Conservation (phyloP, 2,329 filamentous ascomycete genomes). For the Metarhizium humberi region DNA sequence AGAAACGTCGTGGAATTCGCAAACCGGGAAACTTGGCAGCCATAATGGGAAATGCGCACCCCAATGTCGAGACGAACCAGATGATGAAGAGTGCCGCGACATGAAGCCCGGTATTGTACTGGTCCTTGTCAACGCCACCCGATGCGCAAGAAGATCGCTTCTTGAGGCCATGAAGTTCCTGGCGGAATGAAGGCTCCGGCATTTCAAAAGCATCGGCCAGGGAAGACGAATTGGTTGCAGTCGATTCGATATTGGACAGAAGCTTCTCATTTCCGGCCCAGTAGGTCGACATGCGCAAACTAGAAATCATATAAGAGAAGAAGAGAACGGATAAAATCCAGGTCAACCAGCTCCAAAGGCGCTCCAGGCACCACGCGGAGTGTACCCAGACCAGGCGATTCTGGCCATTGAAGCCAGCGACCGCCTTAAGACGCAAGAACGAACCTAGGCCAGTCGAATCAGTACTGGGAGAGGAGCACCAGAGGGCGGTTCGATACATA, state of each 20-base stretch:
- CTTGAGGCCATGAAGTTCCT: slow-evolving; percentile 6
- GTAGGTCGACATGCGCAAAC: background rate
- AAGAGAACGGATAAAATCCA: slow-evolving; percentile 34
- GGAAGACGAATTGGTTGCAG: slow-evolving; percentile 2
- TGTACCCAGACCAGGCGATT: slow-evolving; percentile 21
- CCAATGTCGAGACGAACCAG: slow-evolving; percentile 36
- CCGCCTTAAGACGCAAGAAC: slow-evolving; percentile 22
- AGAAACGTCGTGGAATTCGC: slow-evolving; percentile 44
- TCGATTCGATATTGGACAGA: background rate
- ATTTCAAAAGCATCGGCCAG: slow-evolving; percentile 1
- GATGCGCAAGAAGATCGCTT: slow-evolving; percentile 20
- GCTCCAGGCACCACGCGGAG: slow-evolving; percentile 19
- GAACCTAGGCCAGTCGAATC: slow-evolving; percentile 10
- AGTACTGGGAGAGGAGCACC: slow-evolving; percentile 5
- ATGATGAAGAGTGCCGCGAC: slow-evolving; percentile 47
- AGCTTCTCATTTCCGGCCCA: background rate
- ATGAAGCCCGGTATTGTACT: slow-evolving; percentile 49
- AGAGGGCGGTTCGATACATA: background rate
- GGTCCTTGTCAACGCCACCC: slow-evolving; percentile 19
- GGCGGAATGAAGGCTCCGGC: slow-evolving; percentile 4
- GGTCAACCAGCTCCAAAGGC: slow-evolving; percentile 29
- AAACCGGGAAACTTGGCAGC: slow-evolving; percentile 41
- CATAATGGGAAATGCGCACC: slow-evolving; percentile 44
- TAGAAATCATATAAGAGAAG: slow-evolving; percentile 21
- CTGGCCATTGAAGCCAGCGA: slow-evolving; percentile 32